Percentiles rank a stretch among this genome's conserved stretches.
Evolutionary conservation across 306 rosid genomes (phyloP).

Genomic region (Ormosia semicastrata): DNA sequence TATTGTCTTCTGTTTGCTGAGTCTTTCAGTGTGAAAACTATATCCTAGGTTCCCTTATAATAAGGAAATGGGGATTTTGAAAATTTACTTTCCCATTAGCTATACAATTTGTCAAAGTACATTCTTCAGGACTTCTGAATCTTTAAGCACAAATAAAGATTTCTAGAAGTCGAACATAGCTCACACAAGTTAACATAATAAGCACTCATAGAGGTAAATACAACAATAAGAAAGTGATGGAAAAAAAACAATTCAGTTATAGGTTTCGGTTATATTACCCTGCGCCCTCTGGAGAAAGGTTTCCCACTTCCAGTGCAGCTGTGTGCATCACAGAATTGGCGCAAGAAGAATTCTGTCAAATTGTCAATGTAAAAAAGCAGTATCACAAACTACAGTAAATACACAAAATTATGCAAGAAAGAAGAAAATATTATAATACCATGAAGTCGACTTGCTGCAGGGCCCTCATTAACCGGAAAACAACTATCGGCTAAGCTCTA

Average conservation of each 20-base stretch:
- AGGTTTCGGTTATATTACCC: slow-evolving; percentile 44
- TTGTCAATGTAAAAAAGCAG: slow-evolving; percentile 16
- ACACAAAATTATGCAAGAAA: slow-evolving; percentile 13
- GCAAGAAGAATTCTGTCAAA: slow-evolving; percentile 69
- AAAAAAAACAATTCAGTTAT: background rate
- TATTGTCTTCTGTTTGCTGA: background rate
- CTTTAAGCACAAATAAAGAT: slow-evolving; percentile 25
- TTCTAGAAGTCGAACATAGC: background rate
- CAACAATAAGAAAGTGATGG: background rate
- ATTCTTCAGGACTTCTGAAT: background rate
- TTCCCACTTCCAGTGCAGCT: slow-evolving; percentile 56
- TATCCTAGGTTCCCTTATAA: slow-evolving; percentile 6
- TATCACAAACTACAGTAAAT: background rate
- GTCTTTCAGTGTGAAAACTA: background rate
- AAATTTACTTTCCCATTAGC: background rate
- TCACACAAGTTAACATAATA: background rate
- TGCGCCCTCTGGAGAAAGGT: slow-evolving; percentile 72
- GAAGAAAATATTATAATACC: slow-evolving; percentile 44
- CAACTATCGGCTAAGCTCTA: slow-evolving; percentile 73
- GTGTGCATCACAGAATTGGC: slow-evolving; percentile 80
- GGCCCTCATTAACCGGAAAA: slow-evolving; percentile 63
- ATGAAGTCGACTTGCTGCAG: slow-evolving; percentile 66
- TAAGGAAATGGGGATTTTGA: background rate
- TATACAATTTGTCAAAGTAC: background rate
- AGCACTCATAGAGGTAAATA: background rate